Evolutionary conservation across 176 grass and related monocot genomes (phyloP).

Genomic region (Eragrostis curvula): DNA sequence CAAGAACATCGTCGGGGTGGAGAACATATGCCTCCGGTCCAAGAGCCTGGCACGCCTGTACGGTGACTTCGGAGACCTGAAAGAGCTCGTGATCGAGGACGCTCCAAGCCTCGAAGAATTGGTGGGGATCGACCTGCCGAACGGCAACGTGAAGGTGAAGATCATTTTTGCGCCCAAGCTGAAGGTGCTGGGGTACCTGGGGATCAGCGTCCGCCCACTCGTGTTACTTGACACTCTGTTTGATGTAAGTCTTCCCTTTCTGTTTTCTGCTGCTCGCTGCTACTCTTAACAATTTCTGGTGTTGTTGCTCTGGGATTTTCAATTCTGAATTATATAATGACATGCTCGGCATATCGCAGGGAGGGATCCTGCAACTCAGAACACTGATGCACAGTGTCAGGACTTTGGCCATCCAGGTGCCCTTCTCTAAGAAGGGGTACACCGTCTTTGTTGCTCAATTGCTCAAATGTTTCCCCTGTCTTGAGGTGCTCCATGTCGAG

Average conservation of each 20-base stretch:
- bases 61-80: slow-evolving; percentile 37
- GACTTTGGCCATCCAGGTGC: slow-evolving; percentile 47
- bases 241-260: slow-evolving; percentile 33
- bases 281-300: background rate
- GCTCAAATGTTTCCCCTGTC: slow-evolving; percentile 57
- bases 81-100: slow-evolving; percentile 48
- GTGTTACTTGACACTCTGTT: slow-evolving; percentile 38
- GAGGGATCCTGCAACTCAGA: slow-evolving; percentile 37
- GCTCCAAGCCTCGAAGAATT: slow-evolving; percentile 49
- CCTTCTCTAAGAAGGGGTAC: slow-evolving; percentile 42
- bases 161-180: slow-evolving; percentile 46
- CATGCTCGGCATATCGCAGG: slow-evolving; percentile 25
- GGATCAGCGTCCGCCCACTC: slow-evolving; percentile 42
- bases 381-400: slow-evolving; percentile 46
- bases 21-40: slow-evolving; percentile 38
- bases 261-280: background rate
- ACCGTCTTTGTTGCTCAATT: slow-evolving; percentile 32
- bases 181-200: slow-evolving; percentile 48
- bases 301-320: slow-evolving; percentile 6
- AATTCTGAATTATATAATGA: background rate
- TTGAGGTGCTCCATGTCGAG: slow-evolving; percentile 46
- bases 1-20: slow-evolving; percentile 26
- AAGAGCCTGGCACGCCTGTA: slow-evolving; percentile 39
- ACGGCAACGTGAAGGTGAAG: slow-evolving; percentile 16
- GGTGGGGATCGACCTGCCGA: slow-evolving; percentile 37